These are phyloP conservation scores for Clonostachys byssicola DNA, from an alignment of 2,329 filamentous ascomycete genomes.

Conservation along the genomic window DNA sequence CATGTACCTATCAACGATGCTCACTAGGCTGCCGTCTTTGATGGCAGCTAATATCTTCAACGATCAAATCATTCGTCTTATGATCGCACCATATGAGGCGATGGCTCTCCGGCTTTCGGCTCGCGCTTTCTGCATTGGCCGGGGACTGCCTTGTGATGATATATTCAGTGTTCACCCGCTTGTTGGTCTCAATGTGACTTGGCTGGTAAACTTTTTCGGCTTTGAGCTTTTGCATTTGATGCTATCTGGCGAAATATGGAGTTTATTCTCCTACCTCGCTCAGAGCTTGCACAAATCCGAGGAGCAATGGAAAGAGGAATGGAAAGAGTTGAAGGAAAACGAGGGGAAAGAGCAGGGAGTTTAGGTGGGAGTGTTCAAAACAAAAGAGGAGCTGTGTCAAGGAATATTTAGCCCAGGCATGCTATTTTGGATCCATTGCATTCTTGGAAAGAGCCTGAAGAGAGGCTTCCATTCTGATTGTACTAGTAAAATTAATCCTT, in stretches of 20 bases:
- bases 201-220: conserved; percentile 38
- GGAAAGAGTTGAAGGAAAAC: conserved; percentile 18
- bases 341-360: conserved; percentile 2
- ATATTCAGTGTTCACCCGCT: conserved; percentile 31
- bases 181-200: conserved; percentile 30
- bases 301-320: conserved; percentile 40
- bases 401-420: no score
- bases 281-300: conserved; percentile 34
- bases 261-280: conserved; percentile 27
- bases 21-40: conserved; percentile 46
- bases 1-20: conserved; percentile 39
- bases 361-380: not conserved
- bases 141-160: conserved; percentile 27
- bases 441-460: no score
- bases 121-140: conserved; percentile 29
- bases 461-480: no score
- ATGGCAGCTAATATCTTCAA: conserved; percentile 41
- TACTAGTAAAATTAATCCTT: no score
- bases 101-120: conserved; percentile 39
- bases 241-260: conserved; percentile 41
- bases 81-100: conserved; percentile 42
- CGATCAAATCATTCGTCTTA: conserved; percentile 32
- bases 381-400: not conserved
- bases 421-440: no score
- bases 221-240: conserved; percentile 39